These are phyloP conservation scores for Cladobotryum protrusum DNA, from an alignment of 2,329 filamentous ascomycete genomes.

Conservation along the genomic window DNA sequence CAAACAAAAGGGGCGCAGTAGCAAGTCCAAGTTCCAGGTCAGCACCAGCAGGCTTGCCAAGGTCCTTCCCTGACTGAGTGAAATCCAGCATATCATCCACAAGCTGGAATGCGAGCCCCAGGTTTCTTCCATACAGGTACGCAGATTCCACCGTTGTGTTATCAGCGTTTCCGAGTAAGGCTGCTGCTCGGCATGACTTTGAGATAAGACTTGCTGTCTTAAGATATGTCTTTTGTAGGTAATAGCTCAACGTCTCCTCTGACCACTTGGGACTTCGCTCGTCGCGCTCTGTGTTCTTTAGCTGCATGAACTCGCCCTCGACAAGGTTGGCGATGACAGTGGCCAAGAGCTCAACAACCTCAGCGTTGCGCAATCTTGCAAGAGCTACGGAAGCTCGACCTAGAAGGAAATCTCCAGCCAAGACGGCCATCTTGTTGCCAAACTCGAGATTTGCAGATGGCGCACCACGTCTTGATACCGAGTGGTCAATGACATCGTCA, in stretches of 20 bases:
- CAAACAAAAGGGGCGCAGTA: constrained; percentile 89
- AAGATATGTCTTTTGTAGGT: constrained; percentile 95
- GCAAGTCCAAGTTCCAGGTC: constrained; percentile 90
- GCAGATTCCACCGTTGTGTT: constrained; percentile 80
- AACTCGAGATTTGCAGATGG: constrained; percentile 92
- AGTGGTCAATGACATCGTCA: constrained; percentile 97
- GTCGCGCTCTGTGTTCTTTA: constrained; percentile 90
- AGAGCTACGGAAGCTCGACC: constrained; percentile 90
- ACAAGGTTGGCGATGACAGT: constrained; percentile 97
- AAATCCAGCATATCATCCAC: constrained; percentile 99
- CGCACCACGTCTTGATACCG: constrained; percentile 72
- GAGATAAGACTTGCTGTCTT: constrained; percentile 95
- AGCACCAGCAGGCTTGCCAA: constrained; percentile 92
- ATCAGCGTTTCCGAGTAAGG: constrained; percentile 73
- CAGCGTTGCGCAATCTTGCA: constrained; percentile 81
- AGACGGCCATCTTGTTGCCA: constrained; percentile 97
- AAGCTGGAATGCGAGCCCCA: constrained; percentile 92
- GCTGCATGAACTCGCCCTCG: constrained; percentile 98
- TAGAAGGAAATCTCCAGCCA: constrained; percentile 94
- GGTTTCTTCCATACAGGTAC: constrained; percentile 86
- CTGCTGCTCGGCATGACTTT: constrained; percentile 88
- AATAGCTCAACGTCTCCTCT: constrained; percentile 85
- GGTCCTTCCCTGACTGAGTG: constrained; percentile 73
- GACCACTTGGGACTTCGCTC: constrained; percentile 80
- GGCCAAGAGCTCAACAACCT: constrained; percentile 89